A percentile compares a stretch with the other conserved stretches of the same genome.
Evolutionary conservation across 805 yeast genomes (phyloP).

Genomic region (Vanderwaltozyma tropicalis): DNA sequence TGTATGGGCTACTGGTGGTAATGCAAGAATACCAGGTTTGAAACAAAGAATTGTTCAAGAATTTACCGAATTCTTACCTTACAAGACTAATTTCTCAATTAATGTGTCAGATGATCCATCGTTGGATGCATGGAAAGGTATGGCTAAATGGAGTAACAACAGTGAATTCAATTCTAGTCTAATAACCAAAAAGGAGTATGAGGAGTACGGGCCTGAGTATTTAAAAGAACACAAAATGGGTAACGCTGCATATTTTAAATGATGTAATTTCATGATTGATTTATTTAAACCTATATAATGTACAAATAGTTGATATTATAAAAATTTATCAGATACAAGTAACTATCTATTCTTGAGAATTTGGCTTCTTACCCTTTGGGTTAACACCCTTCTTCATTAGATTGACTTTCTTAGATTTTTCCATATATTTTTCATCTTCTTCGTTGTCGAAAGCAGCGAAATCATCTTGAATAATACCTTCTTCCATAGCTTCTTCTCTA

Average conservation of each 20-base stretch:
- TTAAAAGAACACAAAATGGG: constrained; percentile 80
- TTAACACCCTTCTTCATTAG: constrained; percentile 65
- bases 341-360: constrained; percentile 3
- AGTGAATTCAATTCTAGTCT: constrained; percentile 36
- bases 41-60: constrained; percentile 60
- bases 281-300: constrained; percentile 1
- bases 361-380: constrained; percentile 36
- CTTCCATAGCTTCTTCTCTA: constrained; percentile 72
- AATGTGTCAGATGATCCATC: constrained; percentile 57
- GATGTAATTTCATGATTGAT: background rate
- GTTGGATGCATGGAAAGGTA: constrained; percentile 88
- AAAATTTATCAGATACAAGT: background rate
- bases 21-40: constrained; percentile 53
- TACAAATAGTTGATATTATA: constrained; percentile 2
- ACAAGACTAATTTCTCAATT: constrained; percentile 49
- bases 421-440: constrained; percentile 65
- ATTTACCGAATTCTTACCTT: constrained; percentile 61
- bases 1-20: constrained; percentile 82
- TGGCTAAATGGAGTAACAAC: constrained; percentile 65
- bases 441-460: constrained; percentile 72
- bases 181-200: constrained; percentile 63
- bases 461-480: constrained; percentile 75
- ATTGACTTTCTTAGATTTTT: constrained; percentile 52
- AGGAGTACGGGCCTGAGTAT: constrained; percentile 83
- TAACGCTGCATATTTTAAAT: constrained; percentile 31